Evolutionary conservation across 2,329 filamentous ascomycete species (phyloP).

Genomic region (Scedosporium dehoogii): DNA sequence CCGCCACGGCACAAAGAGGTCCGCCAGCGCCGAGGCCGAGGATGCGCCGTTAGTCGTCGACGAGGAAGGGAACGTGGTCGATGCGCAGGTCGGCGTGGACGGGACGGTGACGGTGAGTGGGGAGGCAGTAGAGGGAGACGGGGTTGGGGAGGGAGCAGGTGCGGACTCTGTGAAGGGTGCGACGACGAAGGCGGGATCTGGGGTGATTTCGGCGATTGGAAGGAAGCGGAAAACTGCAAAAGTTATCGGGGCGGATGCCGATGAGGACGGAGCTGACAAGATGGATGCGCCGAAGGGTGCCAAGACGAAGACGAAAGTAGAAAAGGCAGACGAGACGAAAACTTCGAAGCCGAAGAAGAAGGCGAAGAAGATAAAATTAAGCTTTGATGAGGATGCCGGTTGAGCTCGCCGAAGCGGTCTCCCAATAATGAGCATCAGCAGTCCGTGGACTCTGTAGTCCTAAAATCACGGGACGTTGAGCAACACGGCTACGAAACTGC

Average conservation of each 20-base stretch:
- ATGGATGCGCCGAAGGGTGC: constrained; percentile 11
- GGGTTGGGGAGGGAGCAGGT: constrained; percentile 15
- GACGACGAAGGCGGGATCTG: constrained; percentile 24
- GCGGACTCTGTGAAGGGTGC: constrained; percentile 14
- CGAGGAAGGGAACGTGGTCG: constrained; percentile 56
- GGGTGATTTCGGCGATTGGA: constrained; percentile 26
- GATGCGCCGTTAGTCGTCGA: constrained; percentile 68
- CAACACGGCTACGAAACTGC: neutral
- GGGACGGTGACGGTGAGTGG: constrained; percentile 22
- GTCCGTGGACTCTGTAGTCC: neutral
- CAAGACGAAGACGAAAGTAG: constrained; percentile 7
- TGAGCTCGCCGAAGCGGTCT: constrained; percentile 18
- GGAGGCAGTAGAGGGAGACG: neutral
- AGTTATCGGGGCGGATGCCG: constrained; percentile 30
- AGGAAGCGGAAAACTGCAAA: constrained; percentile 48
- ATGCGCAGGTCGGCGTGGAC: constrained; percentile 34
- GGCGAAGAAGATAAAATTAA: constrained; percentile 56
- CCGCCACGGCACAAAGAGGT: constrained; percentile 37
- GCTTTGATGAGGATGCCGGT: constrained; percentile 51
- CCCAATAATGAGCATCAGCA: neutral
- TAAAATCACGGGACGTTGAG: neutral
- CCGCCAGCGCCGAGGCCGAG: constrained; percentile 61
- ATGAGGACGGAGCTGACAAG: constrained; percentile 14
- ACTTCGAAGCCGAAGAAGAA: constrained; percentile 35
- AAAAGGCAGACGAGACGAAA: constrained; percentile 14